Conservation (phyloP, 805 yeast genomes). For the Danielia oregonensis region DNA sequence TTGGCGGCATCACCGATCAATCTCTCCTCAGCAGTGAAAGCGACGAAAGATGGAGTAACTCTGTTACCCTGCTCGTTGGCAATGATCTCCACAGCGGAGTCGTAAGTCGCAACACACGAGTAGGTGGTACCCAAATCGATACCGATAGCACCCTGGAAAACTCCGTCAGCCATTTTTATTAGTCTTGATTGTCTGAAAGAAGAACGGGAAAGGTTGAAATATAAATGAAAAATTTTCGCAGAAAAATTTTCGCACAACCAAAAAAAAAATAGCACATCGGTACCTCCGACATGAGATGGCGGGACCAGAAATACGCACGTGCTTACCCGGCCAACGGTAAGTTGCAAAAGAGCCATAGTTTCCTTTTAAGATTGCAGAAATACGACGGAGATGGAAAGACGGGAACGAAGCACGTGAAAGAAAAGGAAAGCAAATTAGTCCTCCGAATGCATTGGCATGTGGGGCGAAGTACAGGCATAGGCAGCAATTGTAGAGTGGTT, state of each 20-base stretch:
- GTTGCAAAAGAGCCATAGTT: too few relatives aligned
- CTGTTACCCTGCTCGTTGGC: slow-evolving; percentile 53
- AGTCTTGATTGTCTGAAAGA: slow-evolving; percentile 1
- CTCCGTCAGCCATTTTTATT: slow-evolving; percentile 30
- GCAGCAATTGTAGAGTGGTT: too few relatives aligned
- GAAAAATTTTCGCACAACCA: slow-evolving; percentile 8
- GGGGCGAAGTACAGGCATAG: too few relatives aligned
- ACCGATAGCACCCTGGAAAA: slow-evolving; percentile 41
- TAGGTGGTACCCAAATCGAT: slow-evolving; percentile 51
- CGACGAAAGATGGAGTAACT: slow-evolving; percentile 50
- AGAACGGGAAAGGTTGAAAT: slow-evolving; percentile 10
- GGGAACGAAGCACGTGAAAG: too few relatives aligned
- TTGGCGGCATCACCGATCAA: slow-evolving; percentile 51
- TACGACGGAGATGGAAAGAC: too few relatives aligned
- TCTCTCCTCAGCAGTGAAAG: slow-evolving; percentile 47
- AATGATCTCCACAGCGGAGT: slow-evolving; percentile 47
- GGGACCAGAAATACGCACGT: slow-evolving; percentile 9
- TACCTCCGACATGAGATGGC: slow-evolving; percentile 3
- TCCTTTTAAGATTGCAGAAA: too few relatives aligned
- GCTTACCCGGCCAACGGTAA: neutral
- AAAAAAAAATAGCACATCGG: slow-evolving; percentile 2
- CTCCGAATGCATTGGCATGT: too few relatives aligned
- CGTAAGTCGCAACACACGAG: slow-evolving; percentile 50
- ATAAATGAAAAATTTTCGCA: slow-evolving; percentile 17
- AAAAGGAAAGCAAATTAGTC: too few relatives aligned